Conservation (phyloP, 148 eudicot genomes). For the Tetragonia tetragonoides region DNA sequence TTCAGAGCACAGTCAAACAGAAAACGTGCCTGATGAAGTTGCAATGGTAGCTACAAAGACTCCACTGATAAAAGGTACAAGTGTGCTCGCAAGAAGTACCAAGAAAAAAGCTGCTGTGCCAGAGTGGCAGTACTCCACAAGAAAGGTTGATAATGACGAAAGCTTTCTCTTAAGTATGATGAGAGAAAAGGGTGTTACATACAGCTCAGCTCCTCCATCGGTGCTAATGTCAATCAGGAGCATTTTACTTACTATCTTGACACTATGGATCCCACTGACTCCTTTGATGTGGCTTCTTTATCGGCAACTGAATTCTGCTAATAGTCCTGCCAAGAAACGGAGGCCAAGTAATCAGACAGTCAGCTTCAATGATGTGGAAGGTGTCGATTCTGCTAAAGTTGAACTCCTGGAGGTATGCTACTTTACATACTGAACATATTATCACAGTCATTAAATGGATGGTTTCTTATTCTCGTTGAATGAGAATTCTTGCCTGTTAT, state of each 20-base stretch:
- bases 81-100: constrained; percentile 29
- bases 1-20: constrained; percentile 19
- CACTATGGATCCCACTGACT: constrained; percentile 86
- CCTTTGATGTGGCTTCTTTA: constrained; percentile 93
- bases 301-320: constrained; percentile 81
- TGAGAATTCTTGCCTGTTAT: background rate
- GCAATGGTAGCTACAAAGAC: constrained; percentile 18
- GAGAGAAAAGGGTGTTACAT: constrained; percentile 72
- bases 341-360: constrained; percentile 61
- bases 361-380: constrained; percentile 92
- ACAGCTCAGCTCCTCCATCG: constrained; percentile 89
- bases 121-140: constrained; percentile 74
- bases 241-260: constrained; percentile 64
- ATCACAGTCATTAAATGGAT: background rate
- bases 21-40: constrained; percentile 29
- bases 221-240: constrained; percentile 57
- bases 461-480: background rate
- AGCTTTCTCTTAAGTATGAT: constrained; percentile 72
- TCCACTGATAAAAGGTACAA: constrained; percentile 11
- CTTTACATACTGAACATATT: constrained; percentile 3
- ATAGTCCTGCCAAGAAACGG: constrained; percentile 74
- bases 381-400: constrained; percentile 90
- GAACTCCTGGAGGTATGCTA: constrained; percentile 94
- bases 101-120: constrained; percentile 36
- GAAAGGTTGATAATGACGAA: constrained; percentile 86